phyloP scores from a whole-genome alignment of 2,329 filamentous ascomycete genomes.

The Tolypocladium sp. region DNA sequence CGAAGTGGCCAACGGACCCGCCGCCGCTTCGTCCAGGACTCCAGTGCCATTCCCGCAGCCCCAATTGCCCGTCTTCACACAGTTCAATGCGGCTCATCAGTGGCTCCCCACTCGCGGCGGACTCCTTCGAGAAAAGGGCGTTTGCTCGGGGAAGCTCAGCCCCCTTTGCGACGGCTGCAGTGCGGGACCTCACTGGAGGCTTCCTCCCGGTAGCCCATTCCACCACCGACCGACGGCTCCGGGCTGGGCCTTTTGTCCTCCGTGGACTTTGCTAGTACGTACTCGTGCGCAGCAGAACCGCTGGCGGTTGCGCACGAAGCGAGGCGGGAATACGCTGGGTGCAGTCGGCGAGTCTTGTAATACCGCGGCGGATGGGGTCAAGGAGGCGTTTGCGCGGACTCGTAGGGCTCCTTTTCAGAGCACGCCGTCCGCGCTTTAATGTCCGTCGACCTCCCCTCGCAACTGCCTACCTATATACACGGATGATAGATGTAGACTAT shows the following conservation, averaged over 20 bases:
- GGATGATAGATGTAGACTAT: not conserved
- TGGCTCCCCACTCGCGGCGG: not conserved
- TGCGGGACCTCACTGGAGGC: not conserved
- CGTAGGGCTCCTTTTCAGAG: not conserved
- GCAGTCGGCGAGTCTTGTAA: not conserved
- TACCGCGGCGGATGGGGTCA: not conserved
- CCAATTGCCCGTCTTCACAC: not conserved
- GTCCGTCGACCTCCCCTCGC: not conserved
- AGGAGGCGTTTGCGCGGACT: not conserved
- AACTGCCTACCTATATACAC: not conserved
- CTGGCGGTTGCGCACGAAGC: not conserved
- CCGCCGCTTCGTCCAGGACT: not conserved
- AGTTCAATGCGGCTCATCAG: not conserved
- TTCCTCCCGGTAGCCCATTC: not conserved
- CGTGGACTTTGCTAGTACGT: not conserved
- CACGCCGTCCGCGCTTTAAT: not conserved
- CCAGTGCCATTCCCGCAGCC: not conserved
- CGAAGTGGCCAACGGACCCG: not conserved
- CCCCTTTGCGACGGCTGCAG: slow-evolving; percentile 5
- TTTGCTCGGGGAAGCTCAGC: not conserved
- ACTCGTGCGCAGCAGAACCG: not conserved
- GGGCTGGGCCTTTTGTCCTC: not conserved
- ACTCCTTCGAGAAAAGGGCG: not conserved
- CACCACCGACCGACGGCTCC: not conserved
- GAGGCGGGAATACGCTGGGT: not conserved